Evolutionary conservation across 1,284 basidiomycete genomes (phyloP).

Genomic region (Ustanciosporium gigantosporum): DNA sequence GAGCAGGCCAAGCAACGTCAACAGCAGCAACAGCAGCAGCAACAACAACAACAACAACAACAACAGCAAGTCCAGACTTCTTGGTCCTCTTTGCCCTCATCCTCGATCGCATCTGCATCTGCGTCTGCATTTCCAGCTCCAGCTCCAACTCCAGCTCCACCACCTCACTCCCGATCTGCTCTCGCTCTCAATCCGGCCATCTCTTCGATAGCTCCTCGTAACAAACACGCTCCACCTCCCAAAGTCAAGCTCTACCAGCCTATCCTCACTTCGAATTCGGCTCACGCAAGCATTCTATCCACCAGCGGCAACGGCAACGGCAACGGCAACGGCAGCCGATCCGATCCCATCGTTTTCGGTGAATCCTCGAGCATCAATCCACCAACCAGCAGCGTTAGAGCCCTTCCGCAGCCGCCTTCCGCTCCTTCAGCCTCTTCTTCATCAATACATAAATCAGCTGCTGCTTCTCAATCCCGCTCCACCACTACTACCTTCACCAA

Average conservation of each 20-base stretch:
- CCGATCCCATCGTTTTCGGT: slow-evolving; percentile 32
- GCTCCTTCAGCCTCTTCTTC: neutral
- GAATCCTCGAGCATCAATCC: slow-evolving; percentile 24
- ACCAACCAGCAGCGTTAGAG: neutral
- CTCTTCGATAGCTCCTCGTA: slow-evolving; percentile 23
- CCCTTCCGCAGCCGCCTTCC: slow-evolving; percentile 5
- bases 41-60: neutral
- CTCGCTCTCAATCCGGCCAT: slow-evolving; percentile 9
- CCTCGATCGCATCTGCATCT: slow-evolving; percentile 3
- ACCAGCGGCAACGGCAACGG: no score
- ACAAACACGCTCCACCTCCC: slow-evolving; percentile 40
- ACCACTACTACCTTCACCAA: neutral
- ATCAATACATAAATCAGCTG: neutral
- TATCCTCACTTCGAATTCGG: slow-evolving; percentile 1
- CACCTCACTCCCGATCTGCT: no score
- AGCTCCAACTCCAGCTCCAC: no score
- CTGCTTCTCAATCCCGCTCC: neutral
- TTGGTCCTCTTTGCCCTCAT: neutral
- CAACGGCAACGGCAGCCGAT: no score
- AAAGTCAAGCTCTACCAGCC: slow-evolving; percentile 42
- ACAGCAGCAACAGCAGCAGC: slow-evolving; percentile 4
- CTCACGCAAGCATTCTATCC: neutral
- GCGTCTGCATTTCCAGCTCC: no score
- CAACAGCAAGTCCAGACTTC: no score
- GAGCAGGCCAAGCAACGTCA: slow-evolving; percentile 12